phyloP scores from a whole-genome alignment of 1,284 basidiomycete genomes.

The Psilocybe mexicana region DNA sequence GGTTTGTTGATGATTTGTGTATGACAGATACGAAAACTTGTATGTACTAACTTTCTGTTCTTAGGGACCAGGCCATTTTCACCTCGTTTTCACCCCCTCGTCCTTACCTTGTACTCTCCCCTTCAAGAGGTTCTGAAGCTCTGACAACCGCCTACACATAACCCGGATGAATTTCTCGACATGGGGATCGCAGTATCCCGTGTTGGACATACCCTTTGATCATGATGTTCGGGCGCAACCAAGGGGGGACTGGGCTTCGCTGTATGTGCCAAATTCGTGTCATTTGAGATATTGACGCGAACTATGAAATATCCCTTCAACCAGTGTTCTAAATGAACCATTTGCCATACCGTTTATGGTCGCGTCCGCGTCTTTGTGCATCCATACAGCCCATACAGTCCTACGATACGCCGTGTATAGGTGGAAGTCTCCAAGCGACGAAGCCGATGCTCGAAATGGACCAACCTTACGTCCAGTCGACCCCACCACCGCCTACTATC shows the following conservation, averaged over 20 bases:
- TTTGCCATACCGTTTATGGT: background rate
- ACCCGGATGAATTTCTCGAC: background rate
- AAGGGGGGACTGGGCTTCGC: background rate
- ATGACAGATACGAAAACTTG: too few species aligned
- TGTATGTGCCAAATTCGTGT: background rate
- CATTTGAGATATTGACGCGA: background rate
- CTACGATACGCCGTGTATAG: background rate
- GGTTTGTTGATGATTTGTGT: too few species aligned
- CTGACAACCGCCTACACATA: background rate
- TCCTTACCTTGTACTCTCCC: too few species aligned
- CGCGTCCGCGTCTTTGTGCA: background rate
- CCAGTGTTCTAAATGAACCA: background rate
- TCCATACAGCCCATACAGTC: background rate
- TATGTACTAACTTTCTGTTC: background rate
- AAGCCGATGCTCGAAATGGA: background rate
- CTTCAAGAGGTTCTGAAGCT: background rate
- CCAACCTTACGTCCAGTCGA: background rate
- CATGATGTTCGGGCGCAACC: background rate
- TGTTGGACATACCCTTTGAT: background rate
- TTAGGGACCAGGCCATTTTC: background rate
- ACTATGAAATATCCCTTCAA: background rate
- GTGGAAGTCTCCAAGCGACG: background rate
- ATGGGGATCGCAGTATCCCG: background rate
- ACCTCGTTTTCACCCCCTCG: too few species aligned
- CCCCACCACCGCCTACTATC: background rate